phyloP scores from a whole-genome alignment of 2,329 filamentous ascomycete genomes.

The Byssochlamys sp. region DNA sequence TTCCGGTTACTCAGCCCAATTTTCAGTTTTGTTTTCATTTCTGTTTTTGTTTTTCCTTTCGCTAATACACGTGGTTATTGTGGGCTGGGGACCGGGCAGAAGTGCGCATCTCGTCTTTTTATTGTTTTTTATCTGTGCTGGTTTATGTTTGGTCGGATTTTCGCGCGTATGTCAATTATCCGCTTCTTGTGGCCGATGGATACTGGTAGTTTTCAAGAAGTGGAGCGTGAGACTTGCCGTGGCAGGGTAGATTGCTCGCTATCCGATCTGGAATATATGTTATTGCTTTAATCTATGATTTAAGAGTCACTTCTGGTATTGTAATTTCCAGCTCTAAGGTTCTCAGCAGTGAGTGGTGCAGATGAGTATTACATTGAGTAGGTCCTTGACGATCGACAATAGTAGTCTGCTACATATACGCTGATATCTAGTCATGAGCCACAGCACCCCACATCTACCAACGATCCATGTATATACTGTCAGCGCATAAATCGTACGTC shows the following conservation, averaged over 20 bases:
- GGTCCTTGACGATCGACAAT: too few species aligned
- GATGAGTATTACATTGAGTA: too few species aligned
- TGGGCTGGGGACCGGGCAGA: conserved; percentile 32
- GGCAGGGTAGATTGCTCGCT: neutral
- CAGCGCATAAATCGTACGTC: too few species aligned
- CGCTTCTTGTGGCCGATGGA: neutral
- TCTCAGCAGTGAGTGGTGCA: too few species aligned
- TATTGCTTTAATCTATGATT: neutral
- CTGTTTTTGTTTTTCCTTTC: conserved; percentile 11
- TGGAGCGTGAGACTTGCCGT: neutral
- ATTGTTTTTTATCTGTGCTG: conserved; percentile 10
- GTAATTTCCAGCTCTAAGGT: too few species aligned
- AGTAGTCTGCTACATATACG: too few species aligned
- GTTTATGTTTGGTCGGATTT: conserved; percentile 2
- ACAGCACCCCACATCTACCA: too few species aligned
- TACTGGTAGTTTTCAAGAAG: neutral
- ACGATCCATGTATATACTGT: too few species aligned
- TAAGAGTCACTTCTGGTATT: neutral
- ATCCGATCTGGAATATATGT: neutral
- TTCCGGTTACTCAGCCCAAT: conserved; percentile 22
- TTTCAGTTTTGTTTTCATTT: conserved; percentile 9
- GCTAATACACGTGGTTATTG: conserved; percentile 5
- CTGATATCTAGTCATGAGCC: too few species aligned
- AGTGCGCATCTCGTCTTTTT: conserved; percentile 35
- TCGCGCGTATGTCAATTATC: conserved; percentile 4